phyloP scores from a whole-genome alignment of 1,284 basidiomycete genomes.

The Lentinula novae-zelandiae region DNA sequence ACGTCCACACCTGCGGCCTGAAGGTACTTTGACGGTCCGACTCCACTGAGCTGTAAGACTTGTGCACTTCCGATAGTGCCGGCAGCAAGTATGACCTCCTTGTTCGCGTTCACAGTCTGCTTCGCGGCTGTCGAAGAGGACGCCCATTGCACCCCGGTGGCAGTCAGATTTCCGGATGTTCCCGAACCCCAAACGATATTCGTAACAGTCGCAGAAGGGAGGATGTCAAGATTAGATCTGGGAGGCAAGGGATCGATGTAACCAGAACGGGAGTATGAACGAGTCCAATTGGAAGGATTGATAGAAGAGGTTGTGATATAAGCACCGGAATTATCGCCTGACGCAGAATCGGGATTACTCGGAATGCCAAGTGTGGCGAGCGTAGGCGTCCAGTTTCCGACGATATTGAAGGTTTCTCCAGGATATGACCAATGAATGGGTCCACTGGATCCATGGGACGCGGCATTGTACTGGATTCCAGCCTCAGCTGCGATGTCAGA shows the following conservation, averaged over 20 bases:
- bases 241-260: constrained; percentile 65
- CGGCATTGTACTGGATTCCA: constrained; percentile 36
- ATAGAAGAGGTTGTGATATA: constrained; percentile 63
- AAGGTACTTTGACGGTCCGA: constrained; percentile 62
- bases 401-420: constrained; percentile 46
- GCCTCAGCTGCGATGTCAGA: constrained; percentile 30
- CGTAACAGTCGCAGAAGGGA: constrained; percentile 56
- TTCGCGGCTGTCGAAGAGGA: constrained; percentile 17
- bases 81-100: constrained; percentile 59
- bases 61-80: constrained; percentile 66
- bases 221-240: constrained; percentile 60
- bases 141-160: constrained; percentile 57
- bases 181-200: constrained; percentile 50
- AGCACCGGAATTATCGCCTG: constrained; percentile 46
- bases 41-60: constrained; percentile 67
- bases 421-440: constrained; percentile 47
- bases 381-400: constrained; percentile 50
- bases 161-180: constrained; percentile 38
- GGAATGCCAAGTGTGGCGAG: constrained; percentile 43
- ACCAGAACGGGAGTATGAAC: constrained; percentile 64
- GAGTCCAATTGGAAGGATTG: constrained; percentile 62
- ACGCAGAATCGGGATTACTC: constrained; percentile 38
- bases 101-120: constrained; percentile 38
- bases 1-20: constrained; percentile 45
- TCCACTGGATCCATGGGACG: constrained; percentile 42